These are phyloP conservation scores for Onygena corvina DNA, from an alignment of 2,329 filamentous ascomycete genomes.

Conservation along the genomic window DNA sequence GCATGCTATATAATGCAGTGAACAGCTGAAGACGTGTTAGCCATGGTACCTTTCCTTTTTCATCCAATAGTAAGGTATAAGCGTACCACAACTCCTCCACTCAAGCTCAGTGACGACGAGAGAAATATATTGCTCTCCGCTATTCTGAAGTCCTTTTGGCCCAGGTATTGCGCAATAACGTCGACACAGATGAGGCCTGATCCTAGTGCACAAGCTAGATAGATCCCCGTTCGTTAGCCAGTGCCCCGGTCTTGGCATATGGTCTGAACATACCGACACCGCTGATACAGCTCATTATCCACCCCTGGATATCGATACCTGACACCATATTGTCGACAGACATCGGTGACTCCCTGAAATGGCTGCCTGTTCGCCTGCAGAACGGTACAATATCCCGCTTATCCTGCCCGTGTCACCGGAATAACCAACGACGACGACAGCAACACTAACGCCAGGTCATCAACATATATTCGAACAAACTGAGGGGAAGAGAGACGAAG, in stretches of 20 bases:
- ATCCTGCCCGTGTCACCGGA: background rate
- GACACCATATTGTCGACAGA: conserved; percentile 10
- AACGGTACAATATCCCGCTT: conserved; percentile 3
- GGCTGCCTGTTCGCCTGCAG: background rate
- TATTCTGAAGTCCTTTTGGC: conserved; percentile 68
- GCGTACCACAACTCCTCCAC: conserved; percentile 88
- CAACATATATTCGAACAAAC: background rate
- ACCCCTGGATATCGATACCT: conserved; percentile 77
- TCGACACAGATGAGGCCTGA: conserved; percentile 83
- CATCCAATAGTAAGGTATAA: too few species aligned
- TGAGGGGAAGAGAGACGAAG: background rate
- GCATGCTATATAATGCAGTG: conserved; percentile 83
- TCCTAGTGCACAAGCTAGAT: conserved; percentile 50
- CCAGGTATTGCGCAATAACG: conserved; percentile 60
- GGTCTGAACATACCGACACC: conserved; percentile 51
- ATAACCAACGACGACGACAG: background rate
- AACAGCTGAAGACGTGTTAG: conserved; percentile 52
- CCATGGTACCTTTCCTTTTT: conserved; percentile 1
- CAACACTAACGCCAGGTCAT: background rate
- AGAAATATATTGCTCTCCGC: conserved; percentile 81
- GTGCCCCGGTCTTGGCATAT: background rate
- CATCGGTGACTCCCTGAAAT: background rate
- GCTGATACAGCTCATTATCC: conserved; percentile 77
- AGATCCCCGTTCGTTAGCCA: background rate
- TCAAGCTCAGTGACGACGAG: conserved; percentile 76